Base-by-base conservation (phyloP, 2,329 filamentous ascomycete species). In the Alternaria gaisen region DNA sequence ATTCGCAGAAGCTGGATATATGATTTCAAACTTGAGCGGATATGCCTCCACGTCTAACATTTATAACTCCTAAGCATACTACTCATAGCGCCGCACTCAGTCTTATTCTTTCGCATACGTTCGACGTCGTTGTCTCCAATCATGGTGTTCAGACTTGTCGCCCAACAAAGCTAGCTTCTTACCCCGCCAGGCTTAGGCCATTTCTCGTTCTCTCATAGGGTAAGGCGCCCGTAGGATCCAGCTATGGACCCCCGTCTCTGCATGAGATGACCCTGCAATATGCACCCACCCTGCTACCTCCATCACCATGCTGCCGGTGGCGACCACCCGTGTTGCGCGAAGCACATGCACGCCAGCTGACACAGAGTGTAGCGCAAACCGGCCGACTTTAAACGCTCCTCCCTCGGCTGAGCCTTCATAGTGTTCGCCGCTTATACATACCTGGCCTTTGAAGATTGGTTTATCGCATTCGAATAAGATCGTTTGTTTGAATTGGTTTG, bases 91-190 rank as follows among this genome's bases (percentile, higher is more conserved):
- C 24, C 18, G 22, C 43, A 12, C 12, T 30, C 46, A 14, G 32
- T 20, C n/a, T 42, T n/a, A 42, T 16, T n/a, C 34, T 22, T 22
- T 22, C 11, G 40, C 40, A 42, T 42, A 11, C 12, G 40, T 22
- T 42, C 10, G 40, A 52, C 20, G 11, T 52, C 10, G n/a, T 4
- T 6, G 11, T 4, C 16, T 52, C 14, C 34, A 36, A 38, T 16
- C 34, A 22, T 6, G 22, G 34, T 18, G 7, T 16, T 28, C 32
- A 52, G 12, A 22, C 12, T 26, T 42, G 10, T 5, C 32, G n/a
- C 53, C 22, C 34, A 41, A 48, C 20, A 47, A 56, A 30, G 53
- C 53, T 56, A 56, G 53, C 26, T 42, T 22, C 22, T 48, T 48
- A 56, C 43, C 44, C 12, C 53, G 30, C 43, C 16, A 20, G 53